Base-by-base conservation (phyloP, 441 rosid species). In the Breynia disticha region DNA sequence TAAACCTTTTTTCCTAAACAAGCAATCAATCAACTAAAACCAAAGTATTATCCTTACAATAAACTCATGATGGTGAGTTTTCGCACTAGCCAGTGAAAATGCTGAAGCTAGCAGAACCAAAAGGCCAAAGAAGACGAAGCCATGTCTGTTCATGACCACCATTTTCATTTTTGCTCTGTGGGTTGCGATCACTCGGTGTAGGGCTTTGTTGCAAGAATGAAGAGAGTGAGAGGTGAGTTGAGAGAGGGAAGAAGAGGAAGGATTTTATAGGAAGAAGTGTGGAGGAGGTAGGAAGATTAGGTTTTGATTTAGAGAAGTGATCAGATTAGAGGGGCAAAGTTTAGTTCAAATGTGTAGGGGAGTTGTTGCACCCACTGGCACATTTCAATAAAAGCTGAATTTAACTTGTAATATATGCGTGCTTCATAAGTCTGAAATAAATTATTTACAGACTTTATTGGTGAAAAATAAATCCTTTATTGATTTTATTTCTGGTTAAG, bases 331-430 rank as follows among this genome's bases (percentile, higher is more conserved):
- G 35, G 35, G 0, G 53, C 35, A 20, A 21, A 3, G 3, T 13
- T 63, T 59, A 16, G 76, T 57, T 72, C 69, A 72, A 78, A 70
- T 60, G 70, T 45, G 12, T 28, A 47, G 16, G 43, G 22, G 22
- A 79, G 89, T 76, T 55, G 83, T 78, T 79, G 74, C 80, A 78
- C 86, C 86, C 80, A 77, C 86, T 79, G n/a, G 69, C 45, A 48
- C 66, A 45, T 13, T 49, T 56, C 41, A 22, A 62, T 35, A 41
- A 11, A 7, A 48, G 20, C 35, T 60, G 42, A 19, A 59, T 19
- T 50, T 32, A 20, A 20, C 38, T 20, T 24, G 32, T 53, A 43
- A 59, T 63, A 55, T 66, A 63, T 62, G 72, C 81, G 75, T 81
- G 68, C 53, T 68, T 65, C 52, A 50, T 59, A 81, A 76, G 81